A percentile compares a stretch with the other conserved stretches of the same genome.
Conservation (phyloP, 2,329 filamentous ascomycete species). For the Neofusicoccum sp. region DNA sequence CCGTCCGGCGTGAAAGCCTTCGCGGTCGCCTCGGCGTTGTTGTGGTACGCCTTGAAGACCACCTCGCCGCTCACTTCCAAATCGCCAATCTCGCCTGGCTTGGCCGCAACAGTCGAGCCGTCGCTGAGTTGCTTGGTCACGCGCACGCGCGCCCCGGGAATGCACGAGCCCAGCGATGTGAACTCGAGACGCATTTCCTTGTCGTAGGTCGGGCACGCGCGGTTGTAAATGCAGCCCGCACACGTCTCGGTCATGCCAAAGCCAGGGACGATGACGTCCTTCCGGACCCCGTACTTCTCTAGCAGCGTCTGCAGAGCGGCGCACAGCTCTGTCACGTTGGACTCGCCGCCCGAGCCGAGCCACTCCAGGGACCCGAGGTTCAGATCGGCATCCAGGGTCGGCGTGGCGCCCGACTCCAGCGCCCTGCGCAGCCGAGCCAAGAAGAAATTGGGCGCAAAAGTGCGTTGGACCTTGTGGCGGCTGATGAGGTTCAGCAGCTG, state of each 20-base stretch:
- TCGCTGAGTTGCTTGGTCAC: slow-evolving; percentile 28
- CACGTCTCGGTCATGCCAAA: slow-evolving; percentile 60
- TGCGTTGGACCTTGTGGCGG: slow-evolving; percentile 45
- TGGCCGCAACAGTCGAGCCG: slow-evolving; percentile 22
- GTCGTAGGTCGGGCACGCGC: slow-evolving; percentile 46
- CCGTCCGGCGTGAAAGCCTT: slow-evolving; percentile 28
- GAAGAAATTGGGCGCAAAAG: slow-evolving; percentile 52
- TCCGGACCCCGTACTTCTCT: slow-evolving; percentile 32
- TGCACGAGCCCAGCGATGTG: slow-evolving; percentile 43
- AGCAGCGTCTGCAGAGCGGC: slow-evolving; percentile 33
- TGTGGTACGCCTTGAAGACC: slow-evolving; percentile 44
- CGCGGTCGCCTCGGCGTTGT: slow-evolving; percentile 33
- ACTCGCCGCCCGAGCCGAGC: slow-evolving; percentile 52
- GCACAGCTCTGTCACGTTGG: slow-evolving; percentile 44
- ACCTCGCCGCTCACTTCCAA: slow-evolving; percentile 31
- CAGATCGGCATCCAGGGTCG: slow-evolving; percentile 10
- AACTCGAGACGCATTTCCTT: slow-evolving; percentile 31
- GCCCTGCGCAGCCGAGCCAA: slow-evolving; percentile 29
- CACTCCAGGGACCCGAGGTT: slow-evolving; percentile 36
- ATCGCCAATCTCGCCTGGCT: slow-evolving; percentile 27
- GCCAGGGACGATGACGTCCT: slow-evolving; percentile 43
- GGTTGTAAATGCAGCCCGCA: slow-evolving; percentile 51
- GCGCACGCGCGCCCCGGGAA: slow-evolving; percentile 46
- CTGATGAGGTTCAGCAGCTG: slow-evolving; percentile 45
- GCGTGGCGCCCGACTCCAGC: slow-evolving; percentile 14